A percentile compares a stretch with the other conserved stretches of the same genome.
Evolutionary conservation across 192 early-diverging fungal genomes (phyloP).

Genomic region (Chytriomyces sp.): DNA sequence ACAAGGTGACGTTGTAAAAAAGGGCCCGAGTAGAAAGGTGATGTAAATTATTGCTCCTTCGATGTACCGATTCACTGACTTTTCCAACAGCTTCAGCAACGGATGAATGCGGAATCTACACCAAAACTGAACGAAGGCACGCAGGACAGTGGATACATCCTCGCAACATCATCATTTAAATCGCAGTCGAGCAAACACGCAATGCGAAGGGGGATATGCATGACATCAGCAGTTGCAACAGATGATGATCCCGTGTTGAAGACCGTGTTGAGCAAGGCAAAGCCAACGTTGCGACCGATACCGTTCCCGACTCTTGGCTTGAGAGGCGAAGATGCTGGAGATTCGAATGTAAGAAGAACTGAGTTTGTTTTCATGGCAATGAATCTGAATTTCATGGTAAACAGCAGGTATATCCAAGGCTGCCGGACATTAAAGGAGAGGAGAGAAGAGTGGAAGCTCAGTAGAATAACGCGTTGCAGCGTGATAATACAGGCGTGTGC

Average conservation of each 20-base stretch:
- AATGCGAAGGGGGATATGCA: background rate
- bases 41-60: background rate
- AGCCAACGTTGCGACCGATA: slow-evolving; percentile 29
- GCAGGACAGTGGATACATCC: background rate
- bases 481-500: no score
- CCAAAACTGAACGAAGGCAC: background rate
- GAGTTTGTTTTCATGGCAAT: background rate
- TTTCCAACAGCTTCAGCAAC: no score
- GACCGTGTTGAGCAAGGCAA: slow-evolving; percentile 25
- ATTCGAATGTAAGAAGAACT: background rate
- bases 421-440: slow-evolving; percentile 8
- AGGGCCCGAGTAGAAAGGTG: slow-evolving; percentile 34
- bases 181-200: no score
- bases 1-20: slow-evolving; percentile 55
- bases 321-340: background rate
- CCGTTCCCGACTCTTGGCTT: slow-evolving; percentile 21
- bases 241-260: slow-evolving; percentile 18
- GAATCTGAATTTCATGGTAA: background rate
- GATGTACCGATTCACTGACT: background rate
- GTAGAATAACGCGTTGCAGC: background rate
- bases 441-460: background rate
- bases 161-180: background rate
- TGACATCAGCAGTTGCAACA: background rate
- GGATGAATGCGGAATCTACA: background rate
- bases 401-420: slow-evolving; percentile 5